A percentile compares a stretch with the other conserved stretches of the same genome.
phyloP scores from a whole-genome alignment of 2,329 filamentous ascomycete species.

The Geosmithia flava region DNA sequence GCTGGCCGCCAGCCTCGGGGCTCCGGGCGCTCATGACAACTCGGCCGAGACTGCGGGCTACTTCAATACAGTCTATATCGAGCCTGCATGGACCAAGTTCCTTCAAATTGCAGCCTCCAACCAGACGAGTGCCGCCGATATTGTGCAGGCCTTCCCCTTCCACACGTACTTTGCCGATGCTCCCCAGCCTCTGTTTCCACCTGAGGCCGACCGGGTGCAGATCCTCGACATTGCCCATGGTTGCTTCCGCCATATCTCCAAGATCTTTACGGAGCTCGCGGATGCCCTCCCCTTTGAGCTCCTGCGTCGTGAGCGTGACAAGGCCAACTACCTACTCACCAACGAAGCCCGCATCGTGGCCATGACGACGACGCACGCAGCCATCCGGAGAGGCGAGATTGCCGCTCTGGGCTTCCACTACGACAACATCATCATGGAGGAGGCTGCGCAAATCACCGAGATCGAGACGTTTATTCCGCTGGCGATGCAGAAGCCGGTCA shows the following conservation, averaged over 20 bases:
- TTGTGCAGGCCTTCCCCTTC: slow-evolving; percentile 74
- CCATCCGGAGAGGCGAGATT: slow-evolving; percentile 87
- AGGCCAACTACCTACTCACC: slow-evolving; percentile 87
- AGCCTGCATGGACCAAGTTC: slow-evolving; percentile 81
- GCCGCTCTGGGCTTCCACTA: slow-evolving; percentile 89
- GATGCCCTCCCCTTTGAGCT: slow-evolving; percentile 95
- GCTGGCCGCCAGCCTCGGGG: slow-evolving; percentile 71
- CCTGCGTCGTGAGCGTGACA: slow-evolving; percentile 75
- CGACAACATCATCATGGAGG: slow-evolving; percentile 96
- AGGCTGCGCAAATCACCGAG: slow-evolving; percentile 95
- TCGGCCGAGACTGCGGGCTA: slow-evolving; percentile 96
- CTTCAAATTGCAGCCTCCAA: slow-evolving; percentile 43
- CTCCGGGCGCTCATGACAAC: slow-evolving; percentile 87
- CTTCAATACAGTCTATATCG: slow-evolving; percentile 85
- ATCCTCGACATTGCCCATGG: slow-evolving; percentile 67
- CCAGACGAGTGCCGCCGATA: slow-evolving; percentile 43
- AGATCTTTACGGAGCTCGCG: slow-evolving; percentile 83
- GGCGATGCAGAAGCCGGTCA: slow-evolving; percentile 72
- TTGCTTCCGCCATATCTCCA: slow-evolving; percentile 78
- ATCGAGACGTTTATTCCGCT: slow-evolving; percentile 94
- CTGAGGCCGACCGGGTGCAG: slow-evolving; percentile 50
- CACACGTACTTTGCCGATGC: slow-evolving; percentile 77
- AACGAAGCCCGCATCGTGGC: slow-evolving; percentile 96
- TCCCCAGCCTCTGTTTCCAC: slow-evolving; percentile 72
- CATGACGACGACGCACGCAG: slow-evolving; percentile 97